Percentiles rank a stretch among this genome's conserved stretches.
Evolutionary conservation across 208 protist genomes (phyloP).

Genomic region (Angomonas desouzai): DNA sequence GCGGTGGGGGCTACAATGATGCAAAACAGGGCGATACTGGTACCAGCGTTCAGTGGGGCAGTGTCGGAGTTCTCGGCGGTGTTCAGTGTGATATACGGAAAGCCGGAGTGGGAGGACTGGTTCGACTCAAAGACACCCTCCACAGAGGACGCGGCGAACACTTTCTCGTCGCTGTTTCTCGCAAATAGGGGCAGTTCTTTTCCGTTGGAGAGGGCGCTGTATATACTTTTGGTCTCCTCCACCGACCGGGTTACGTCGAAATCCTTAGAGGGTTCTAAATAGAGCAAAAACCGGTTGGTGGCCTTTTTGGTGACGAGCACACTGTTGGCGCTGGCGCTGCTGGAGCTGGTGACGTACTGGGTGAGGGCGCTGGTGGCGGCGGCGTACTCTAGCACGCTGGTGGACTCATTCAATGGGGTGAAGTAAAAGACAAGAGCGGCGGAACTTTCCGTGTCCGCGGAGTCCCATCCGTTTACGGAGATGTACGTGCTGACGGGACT

Average conservation of each 20-base stretch:
- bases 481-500: constrained; percentile 49
- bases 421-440: not conserved
- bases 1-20: constrained; percentile 47
- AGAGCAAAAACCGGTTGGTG: constrained; percentile 30
- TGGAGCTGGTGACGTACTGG: constrained; percentile 17
- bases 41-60: constrained; percentile 12
- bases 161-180: constrained; percentile 17
- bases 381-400: not conserved
- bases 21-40: constrained; percentile 52
- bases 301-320: constrained; percentile 30
- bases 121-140: constrained; percentile 38
- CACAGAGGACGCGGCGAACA: constrained; percentile 41
- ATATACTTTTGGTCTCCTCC: constrained; percentile 26
- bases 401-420: constrained; percentile 7
- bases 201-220: constrained; percentile 19
- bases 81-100: constrained; percentile 21
- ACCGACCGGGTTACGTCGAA: constrained; percentile 1
- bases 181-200: constrained; percentile 27
- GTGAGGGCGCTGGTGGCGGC: constrained; percentile 3
- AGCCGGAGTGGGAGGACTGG: constrained; percentile 21
- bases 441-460: constrained; percentile 3
- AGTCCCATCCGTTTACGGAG: constrained; percentile 26
- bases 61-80: constrained; percentile 8
- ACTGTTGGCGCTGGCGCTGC: constrained; percentile 18
- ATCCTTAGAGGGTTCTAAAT: constrained; percentile 27